Evolutionary conservation across 2,329 filamentous ascomycete genomes (phyloP).

Genomic region (Penicillium palitans): DNA sequence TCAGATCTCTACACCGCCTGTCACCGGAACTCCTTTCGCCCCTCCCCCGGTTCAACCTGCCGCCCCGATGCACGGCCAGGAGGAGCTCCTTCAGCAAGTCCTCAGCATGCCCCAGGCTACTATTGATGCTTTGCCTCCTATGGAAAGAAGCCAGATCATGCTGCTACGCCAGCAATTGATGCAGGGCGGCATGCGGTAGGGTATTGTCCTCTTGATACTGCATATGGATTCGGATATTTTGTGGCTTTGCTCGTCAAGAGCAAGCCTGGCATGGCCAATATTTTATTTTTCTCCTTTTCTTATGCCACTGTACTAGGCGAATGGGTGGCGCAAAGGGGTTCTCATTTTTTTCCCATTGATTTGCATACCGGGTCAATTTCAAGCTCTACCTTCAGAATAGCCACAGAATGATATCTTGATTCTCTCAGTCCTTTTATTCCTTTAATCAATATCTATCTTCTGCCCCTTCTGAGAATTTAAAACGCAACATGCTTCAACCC

Average conservation of each 20-base stretch:
- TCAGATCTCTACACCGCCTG: constrained; percentile 56
- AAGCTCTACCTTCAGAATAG: constrained; percentile 5
- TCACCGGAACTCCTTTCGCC: constrained; percentile 43
- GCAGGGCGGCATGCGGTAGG: constrained; percentile 40
- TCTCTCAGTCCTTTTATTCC: background rate
- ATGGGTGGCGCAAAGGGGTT: constrained; percentile 17
- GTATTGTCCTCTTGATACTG: background rate
- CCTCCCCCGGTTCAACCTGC: constrained; percentile 48
- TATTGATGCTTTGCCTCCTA: constrained; percentile 75
- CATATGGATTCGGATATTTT: background rate
- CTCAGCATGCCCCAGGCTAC: constrained; percentile 76
- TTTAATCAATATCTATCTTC: background rate
- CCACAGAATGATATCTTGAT: constrained; percentile 1
- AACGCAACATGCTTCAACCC: background rate
- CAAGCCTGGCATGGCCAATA: background rate
- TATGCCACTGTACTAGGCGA: constrained; percentile 14
- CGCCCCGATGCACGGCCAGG: constrained; percentile 58
- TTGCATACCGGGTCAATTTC: constrained; percentile 15
- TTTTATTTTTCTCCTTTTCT: constrained; percentile 4
- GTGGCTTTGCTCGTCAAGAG: background rate
- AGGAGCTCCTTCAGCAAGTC: constrained; percentile 76
- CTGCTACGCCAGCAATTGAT: constrained; percentile 67
- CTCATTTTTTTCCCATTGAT: constrained; percentile 6
- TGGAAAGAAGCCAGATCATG: constrained; percentile 76
- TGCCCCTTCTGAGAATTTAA: background rate